Conservation (phyloP, 768 basidiomycete genomes). For the Boletus fagicola region DNA sequence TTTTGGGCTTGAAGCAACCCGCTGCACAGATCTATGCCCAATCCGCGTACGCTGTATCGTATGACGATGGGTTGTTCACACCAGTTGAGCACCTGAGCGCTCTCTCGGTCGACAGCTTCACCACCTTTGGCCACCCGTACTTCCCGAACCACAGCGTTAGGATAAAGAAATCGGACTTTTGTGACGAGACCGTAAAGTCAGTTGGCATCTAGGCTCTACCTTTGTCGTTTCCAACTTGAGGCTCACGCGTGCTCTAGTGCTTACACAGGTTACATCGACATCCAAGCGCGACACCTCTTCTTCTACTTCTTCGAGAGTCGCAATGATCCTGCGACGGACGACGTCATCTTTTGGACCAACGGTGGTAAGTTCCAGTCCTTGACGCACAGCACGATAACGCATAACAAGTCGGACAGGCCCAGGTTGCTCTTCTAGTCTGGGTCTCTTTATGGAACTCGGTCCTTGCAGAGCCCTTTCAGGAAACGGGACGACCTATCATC, state of each 20-base stretch:
- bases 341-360: constrained; percentile 59
- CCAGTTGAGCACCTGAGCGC: constrained; percentile 32
- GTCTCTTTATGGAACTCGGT: constrained; percentile 72
- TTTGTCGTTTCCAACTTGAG: neutral
- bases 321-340: constrained; percentile 52
- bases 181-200: constrained; percentile 41
- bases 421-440: constrained; percentile 57
- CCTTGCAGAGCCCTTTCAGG: constrained; percentile 62
- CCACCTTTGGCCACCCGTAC: constrained; percentile 40
- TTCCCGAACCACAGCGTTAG: constrained; percentile 45
- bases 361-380: constrained; percentile 45
- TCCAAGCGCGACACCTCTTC: constrained; percentile 61
- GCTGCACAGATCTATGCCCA: neutral
- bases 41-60: constrained; percentile 11
- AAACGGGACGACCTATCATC: constrained; percentile 52
- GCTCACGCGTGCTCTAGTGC: constrained; percentile 33
- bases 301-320: constrained; percentile 79
- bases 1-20: constrained; percentile 13
- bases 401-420: constrained; percentile 32
- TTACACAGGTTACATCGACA: constrained; percentile 69
- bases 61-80: constrained; percentile 34
- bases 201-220: neutral
- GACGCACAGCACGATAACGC: neutral
- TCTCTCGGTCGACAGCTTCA: constrained; percentile 35
- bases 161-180: constrained; percentile 40